Conservation (phyloP, 2,329 filamentous ascomycete species). For the Aureobasidium sp. region DNA sequence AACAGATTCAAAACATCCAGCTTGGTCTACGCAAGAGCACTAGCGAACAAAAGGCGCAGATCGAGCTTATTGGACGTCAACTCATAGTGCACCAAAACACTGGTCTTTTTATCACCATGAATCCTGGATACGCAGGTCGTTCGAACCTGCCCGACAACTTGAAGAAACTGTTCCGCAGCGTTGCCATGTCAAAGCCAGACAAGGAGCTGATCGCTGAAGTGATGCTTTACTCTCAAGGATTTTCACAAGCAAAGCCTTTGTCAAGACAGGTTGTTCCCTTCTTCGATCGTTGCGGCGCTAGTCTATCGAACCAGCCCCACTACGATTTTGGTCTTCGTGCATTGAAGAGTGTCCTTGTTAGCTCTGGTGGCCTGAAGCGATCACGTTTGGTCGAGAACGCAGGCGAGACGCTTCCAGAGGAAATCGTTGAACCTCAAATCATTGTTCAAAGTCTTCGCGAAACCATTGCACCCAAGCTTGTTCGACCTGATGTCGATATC, state of each 20-base stretch:
- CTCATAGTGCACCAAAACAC: constrained; percentile 86
- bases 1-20: constrained; percentile 99
- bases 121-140: constrained; percentile 94
- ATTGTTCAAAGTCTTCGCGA: constrained; percentile 97
- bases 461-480: constrained; percentile 95
- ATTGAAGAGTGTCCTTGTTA: constrained; percentile 95
- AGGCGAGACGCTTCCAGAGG: constrained; percentile 50
- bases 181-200: constrained; percentile 99
- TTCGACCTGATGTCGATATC: constrained; percentile 81
- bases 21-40: constrained; percentile 81
- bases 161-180: constrained; percentile 98
- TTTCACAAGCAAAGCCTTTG: constrained; percentile 88
- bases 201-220: constrained; percentile 99
- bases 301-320: constrained; percentile 90
- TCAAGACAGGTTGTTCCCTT: constrained; percentile 97
- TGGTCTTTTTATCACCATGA: constrained; percentile 99
- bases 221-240: constrained; percentile 99
- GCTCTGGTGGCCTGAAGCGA: constrained; percentile 92
- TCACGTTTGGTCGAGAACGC: constrained; percentile 58
- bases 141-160: constrained; percentile 97
- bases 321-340: constrained; percentile 98
- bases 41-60: constrained; percentile 77
- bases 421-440: constrained; percentile 87
- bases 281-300: constrained; percentile 80
- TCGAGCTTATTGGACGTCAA: constrained; percentile 88